These are phyloP conservation scores for Boletus patriciae DNA, from an alignment of 768 basidiomycete genomes.

Conservation along the genomic window DNA sequence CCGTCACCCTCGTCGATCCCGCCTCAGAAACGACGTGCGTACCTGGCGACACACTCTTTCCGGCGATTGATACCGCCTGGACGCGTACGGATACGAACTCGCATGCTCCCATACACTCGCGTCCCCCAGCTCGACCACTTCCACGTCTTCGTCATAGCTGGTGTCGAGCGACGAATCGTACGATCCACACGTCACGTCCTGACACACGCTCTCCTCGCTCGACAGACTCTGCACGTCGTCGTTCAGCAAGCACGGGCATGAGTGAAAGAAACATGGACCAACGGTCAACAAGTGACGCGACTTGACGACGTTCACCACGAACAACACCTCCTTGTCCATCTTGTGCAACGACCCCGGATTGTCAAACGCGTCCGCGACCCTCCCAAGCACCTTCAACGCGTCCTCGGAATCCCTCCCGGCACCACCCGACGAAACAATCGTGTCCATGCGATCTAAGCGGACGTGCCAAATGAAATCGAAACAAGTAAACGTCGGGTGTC, in stretches of 20 bases:
- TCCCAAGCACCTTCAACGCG: conserved; percentile 24
- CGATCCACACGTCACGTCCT: neutral
- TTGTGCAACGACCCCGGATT: conserved; percentile 18
- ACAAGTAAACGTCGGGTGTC: neutral
- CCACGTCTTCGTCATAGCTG: conserved; percentile 21
- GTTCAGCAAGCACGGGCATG: neutral
- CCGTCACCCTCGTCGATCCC: neutral
- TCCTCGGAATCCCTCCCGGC: conserved; percentile 8
- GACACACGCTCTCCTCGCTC: conserved; percentile 15
- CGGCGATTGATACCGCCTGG: neutral
- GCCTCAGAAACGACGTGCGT: neutral
- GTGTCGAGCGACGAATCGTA: conserved; percentile 14
- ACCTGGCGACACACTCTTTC: conserved; percentile 16
- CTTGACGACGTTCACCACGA: conserved; percentile 26
- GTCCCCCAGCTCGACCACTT: conserved; percentile 15
- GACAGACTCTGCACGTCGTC: conserved; percentile 11
- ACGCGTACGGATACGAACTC: conserved; percentile 15
- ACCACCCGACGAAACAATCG: neutral
- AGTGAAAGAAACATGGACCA: conserved; percentile 1
- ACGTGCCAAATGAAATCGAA: too few relatives aligned
- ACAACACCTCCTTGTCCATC: conserved; percentile 19
- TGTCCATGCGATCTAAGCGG: conserved; percentile 8
- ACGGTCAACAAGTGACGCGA: conserved; percentile 23
- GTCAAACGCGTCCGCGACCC: conserved; percentile 33
- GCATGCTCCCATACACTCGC: conserved; percentile 16